Base-by-base conservation (phyloP, 345 rosid species). In the Erodium maritimum region DNA sequence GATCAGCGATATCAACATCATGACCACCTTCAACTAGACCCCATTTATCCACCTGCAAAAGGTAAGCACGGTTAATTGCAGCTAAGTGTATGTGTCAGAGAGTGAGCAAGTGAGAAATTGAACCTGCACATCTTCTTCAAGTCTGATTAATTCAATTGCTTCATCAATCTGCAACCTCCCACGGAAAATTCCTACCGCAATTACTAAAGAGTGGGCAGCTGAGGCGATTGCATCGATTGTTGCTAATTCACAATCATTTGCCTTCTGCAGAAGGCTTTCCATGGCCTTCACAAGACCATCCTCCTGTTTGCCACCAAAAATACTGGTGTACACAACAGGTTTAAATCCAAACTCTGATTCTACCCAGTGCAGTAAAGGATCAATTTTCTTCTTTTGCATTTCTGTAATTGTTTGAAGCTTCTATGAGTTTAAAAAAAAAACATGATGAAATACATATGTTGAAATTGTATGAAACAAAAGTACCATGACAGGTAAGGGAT, bases 71-170 rank as follows among this genome's bases (percentile, higher is more conserved):
- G 57, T 17, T 20, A 37, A 19, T 4, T 42, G 10, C 17, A 19
- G 65, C 48, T 25, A 21, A 5, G 18, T 25, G 57, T 7, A 56
- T 50, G 50, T 45, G 46, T 1, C 21, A 56, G 14, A 25, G 50
- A 7, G 55, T 57, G 42, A 33, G 51, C 8, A 21, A 54, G 37
- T 0, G 11, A 42, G 29, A 4, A 7, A 20, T 23, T 8, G 50
- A 45, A 93, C 99, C 97, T 89, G 99, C 55, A 85, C 71, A 67
- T 89, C 97, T 87, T 93, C 99, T 80, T 93, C 99, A 42, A 93
- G 87, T 74, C 99, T 79, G 58, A 79, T 78, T 77, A 93, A 73
- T 70, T 89, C 79, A 68, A 93, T 74, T 13, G 97, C 94, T 69
- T 85, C 96, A 67, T 89, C 90, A 23, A 93, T 82, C 77, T 74